Base-by-base conservation (phyloP, 129 eudicot genomes). In the sunflower (Helianthus annuus) region DNA sequence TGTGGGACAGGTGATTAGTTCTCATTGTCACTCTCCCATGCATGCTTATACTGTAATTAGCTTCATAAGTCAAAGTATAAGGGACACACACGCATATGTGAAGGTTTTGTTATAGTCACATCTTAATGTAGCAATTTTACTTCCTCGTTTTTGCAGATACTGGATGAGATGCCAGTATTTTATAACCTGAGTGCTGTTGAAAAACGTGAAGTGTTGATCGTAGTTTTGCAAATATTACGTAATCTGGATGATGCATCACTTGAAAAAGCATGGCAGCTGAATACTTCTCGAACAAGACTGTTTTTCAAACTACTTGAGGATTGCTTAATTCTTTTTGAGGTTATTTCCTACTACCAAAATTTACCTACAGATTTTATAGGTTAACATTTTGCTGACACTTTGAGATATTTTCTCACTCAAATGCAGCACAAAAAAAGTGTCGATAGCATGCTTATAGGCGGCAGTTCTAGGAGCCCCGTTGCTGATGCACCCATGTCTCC, bases 141-240 rank as follows among this genome's bases (percentile, higher is more conserved):
- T 39, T 48, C 24, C 42, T 16, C 11, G 64, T 17, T 67, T 58
- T 8, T 87, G 84, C 91, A 94, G 99, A 90, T 94, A 39, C 88
- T 94, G 38, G 99, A 94, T 78, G 99, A 94, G 76, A 94, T 94
- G 99, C 99, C 99, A 4, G 97, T 94, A 59, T 94, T 94, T 78
- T 94, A 94, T 87, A 94, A 94, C 83, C 88, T 94, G 78, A 86
- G 79, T 73, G 83, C 99, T 65, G 88, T 79, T 70, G 99, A 94
- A 78, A 94, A 94, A 70, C 96, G 97, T 72, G 99, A 94, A 76
- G 97, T 94, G 54, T 84, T 94, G 74, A 94, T 94, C 29, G 87
- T 86, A 49, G 74, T 94, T 80, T 80, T 94, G 83, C 96, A 94
- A 94, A 94, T 94, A 46, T 57, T 94, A 44, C 97, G 99, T 69